Conservation (phyloP, 768 basidiomycete species). For the Rhizopogon rudus region DNA sequence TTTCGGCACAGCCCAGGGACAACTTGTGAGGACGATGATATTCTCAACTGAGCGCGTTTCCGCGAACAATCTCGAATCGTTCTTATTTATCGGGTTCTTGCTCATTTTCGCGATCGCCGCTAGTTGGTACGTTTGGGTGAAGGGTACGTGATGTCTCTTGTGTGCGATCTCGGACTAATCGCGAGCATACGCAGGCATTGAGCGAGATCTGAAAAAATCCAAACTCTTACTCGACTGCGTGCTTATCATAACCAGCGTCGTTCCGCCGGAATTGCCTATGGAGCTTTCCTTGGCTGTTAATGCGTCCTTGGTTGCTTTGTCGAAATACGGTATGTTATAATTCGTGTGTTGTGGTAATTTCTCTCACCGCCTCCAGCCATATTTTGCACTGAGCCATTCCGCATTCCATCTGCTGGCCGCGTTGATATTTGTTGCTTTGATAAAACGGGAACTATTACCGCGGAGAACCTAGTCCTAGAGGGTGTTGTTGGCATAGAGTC, state of each 20-base stretch:
- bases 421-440: slow-evolving; percentile 99
- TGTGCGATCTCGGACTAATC: neutral
- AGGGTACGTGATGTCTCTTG: slow-evolving; percentile 49
- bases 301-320: slow-evolving; percentile 86
- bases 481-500: slow-evolving; percentile 91
- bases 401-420: slow-evolving; percentile 91
- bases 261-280: slow-evolving; percentile 98
- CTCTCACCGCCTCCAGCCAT: slow-evolving; percentile 56
- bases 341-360: neutral
- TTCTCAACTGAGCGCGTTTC: slow-evolving; percentile 96
- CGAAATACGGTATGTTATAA: slow-evolving; percentile 72
- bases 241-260: slow-evolving; percentile 94
- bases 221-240: slow-evolving; percentile 95
- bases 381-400: slow-evolving; percentile 98
- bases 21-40: slow-evolving; percentile 97
- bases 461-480: slow-evolving; percentile 91
- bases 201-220: slow-evolving; percentile 88
- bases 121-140: slow-evolving; percentile 97
- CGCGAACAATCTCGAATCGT: slow-evolving; percentile 93
- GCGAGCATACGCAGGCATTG: slow-evolving; percentile 56
- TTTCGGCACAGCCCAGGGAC: slow-evolving; percentile 96
- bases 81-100: slow-evolving; percentile 97
- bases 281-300: slow-evolving; percentile 96
- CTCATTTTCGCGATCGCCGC: slow-evolving; percentile 97
- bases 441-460: slow-evolving; percentile 98